A percentile compares a stretch with the other conserved stretches of the same genome.
Conservation (phyloP, 805 yeast genomes). For the Saturnispora kantuleensis region DNA sequence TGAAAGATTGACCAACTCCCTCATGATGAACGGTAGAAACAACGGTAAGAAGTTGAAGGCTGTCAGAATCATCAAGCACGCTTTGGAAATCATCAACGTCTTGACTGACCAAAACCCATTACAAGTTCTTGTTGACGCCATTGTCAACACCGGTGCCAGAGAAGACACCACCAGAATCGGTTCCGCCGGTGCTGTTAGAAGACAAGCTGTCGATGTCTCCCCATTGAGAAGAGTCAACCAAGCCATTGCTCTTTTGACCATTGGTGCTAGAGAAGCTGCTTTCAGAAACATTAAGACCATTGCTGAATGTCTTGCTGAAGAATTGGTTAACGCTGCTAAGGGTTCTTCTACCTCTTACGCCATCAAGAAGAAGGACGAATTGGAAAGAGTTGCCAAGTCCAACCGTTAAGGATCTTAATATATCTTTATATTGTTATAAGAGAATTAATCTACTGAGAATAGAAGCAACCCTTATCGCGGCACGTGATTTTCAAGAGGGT, state of each 20-base stretch:
- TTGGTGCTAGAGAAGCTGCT: slow-evolving; percentile 99
- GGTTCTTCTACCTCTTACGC: slow-evolving; percentile 99
- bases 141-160: slow-evolving; percentile 99
- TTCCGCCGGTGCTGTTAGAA: slow-evolving; percentile 99
- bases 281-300: slow-evolving; percentile 99
- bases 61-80: slow-evolving; percentile 98
- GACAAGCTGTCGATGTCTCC: slow-evolving; percentile 99
- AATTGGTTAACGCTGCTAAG: slow-evolving; percentile 99
- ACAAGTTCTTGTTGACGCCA: slow-evolving; percentile 98
- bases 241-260: slow-evolving; percentile 94
- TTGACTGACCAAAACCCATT: slow-evolving; percentile 99
- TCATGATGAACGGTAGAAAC: slow-evolving; percentile 99
- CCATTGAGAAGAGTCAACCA: slow-evolving; percentile 99
- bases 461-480: no score
- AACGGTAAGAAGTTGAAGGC: slow-evolving; percentile 99
- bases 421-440: not conserved
- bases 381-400: slow-evolving; percentile 99
- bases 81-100: slow-evolving; percentile 94
- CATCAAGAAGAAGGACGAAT: slow-evolving; percentile 99
- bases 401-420: slow-evolving; percentile 70
- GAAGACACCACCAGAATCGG: slow-evolving; percentile 99
- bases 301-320: slow-evolving; percentile 99
- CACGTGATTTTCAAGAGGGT: no score
- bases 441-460: no score
- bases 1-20: slow-evolving; percentile 98